phyloP scores from a whole-genome alignment of 345 rosid species.

The Salix koriyanagi region DNA sequence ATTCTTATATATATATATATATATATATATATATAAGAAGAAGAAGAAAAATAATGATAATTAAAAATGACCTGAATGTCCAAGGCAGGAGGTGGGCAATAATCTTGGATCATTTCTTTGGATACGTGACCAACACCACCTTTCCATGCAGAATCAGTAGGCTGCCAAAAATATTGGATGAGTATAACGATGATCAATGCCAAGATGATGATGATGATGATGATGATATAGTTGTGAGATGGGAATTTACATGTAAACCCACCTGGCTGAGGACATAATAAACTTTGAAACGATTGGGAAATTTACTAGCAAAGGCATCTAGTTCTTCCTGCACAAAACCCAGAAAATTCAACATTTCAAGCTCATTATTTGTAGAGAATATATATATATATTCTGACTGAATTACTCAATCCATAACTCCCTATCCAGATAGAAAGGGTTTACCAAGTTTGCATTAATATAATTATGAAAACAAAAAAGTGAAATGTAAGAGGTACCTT shows the following conservation, averaged over 20 bases:
- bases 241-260: neutral
- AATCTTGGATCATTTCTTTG: constrained; percentile 4
- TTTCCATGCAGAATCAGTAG: constrained; percentile 10
- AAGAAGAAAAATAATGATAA: neutral
- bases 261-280: constrained; percentile 11
- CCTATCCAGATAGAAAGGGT: too few relatives aligned
- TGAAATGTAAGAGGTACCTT: neutral
- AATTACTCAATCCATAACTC: too few relatives aligned
- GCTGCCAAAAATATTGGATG: constrained; percentile 4
- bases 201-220: neutral
- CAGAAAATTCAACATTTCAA: neutral
- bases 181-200: too few relatives aligned
- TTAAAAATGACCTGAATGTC: constrained; percentile 9
- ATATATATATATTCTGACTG: neutral
- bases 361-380: neutral
- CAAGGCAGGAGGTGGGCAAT: constrained; percentile 16
- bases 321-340: constrained; percentile 11
- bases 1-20: too few relatives aligned
- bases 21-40: too few relatives aligned
- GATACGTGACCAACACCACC: constrained; percentile 18
- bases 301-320: constrained; percentile 11
- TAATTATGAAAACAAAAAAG: neutral
- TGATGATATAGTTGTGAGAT: neutral
- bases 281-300: constrained; percentile 8
- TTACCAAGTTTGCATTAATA: neutral